Base-by-base conservation (phyloP, 2,329 filamentous ascomycete genomes). In the Colletotrichum tropicicola region DNA sequence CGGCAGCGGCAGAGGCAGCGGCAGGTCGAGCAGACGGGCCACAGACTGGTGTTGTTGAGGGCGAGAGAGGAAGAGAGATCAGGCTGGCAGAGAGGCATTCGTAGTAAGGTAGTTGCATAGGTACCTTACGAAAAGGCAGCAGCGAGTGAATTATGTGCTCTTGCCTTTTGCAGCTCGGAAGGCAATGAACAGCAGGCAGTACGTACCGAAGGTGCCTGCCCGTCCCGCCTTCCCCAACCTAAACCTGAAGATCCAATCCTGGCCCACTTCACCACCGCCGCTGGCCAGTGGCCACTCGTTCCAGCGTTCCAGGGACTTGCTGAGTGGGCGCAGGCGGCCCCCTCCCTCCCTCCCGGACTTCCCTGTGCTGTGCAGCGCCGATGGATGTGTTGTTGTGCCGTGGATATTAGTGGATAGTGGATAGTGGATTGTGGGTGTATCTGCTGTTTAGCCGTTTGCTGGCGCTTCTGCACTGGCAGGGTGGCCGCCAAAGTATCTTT, bases 381-480 rank as follows among this genome's bases (percentile, higher is more conserved):
- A n/a, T n/a, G n/a, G n/a, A n/a, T n/a, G n/a, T n/a, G n/a, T n/a
- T n/a, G n/a, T n/a, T n/a, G n/a, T n/a, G n/a, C n/a, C n/a, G n/a
- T n/a, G n/a, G n/a, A n/a, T n/a, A n/a, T n/a, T n/a, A n/a, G n/a
- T n/a, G n/a, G n/a, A n/a, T n/a, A n/a, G n/a, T 30, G 30, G 41
- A 12, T 44, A 17, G 5, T 25, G 32, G 37, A 23, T 30, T 48
- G 44, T 43, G 55, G 23, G 21, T 23, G 37, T 23, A 27, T 32
- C 27, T 19, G 37, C 45, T 53, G 45, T 53, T 60, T 60, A 55
- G 56, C 56, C 35, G 48, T 61, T 55, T 65, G 39, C 59, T 62
- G 56, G 56, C 43, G 49, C 61, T 61, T 60, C 48, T 49, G 37
- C 23, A 41, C 10, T 30, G n/a, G 27, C 28, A 17, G 12, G n/a